A percentile compares a stretch with the other conserved stretches of the same genome.
These are phyloP conservation scores for Zygoascus tannicola DNA, from an alignment of 805 yeast species.

Conservation along the genomic window DNA sequence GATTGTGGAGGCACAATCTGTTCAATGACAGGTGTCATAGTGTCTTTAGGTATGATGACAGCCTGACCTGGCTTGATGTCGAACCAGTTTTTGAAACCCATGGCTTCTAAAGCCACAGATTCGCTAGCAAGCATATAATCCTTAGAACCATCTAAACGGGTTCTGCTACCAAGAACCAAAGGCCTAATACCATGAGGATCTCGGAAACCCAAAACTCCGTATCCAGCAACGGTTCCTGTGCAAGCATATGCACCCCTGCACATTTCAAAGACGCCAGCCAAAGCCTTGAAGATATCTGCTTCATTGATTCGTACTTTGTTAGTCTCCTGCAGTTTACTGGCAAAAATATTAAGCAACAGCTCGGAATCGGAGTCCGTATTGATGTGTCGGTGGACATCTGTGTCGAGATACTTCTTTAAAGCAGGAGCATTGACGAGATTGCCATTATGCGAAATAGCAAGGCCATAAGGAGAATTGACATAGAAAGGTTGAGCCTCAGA, in stretches of 20 bases:
- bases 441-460: constrained; percentile 86
- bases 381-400: constrained; percentile 90
- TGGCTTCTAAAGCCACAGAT: constrained; percentile 89
- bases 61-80: constrained; percentile 95
- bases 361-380: constrained; percentile 97
- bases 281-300: constrained; percentile 78
- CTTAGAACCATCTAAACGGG: constrained; percentile 51
- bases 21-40: constrained; percentile 64
- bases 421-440: constrained; percentile 82
- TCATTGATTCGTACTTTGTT: constrained; percentile 90
- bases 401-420: constrained; percentile 73
- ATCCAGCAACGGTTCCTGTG: constrained; percentile 91
- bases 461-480: constrained; percentile 95
- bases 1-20: constrained; percentile 73
- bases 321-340: constrained; percentile 81
- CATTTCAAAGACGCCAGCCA: constrained; percentile 67
- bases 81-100: constrained; percentile 67
- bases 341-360: constrained; percentile 79
- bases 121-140: constrained; percentile 96
- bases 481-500: constrained; percentile 98
- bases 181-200: constrained; percentile 98
- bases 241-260: constrained; percentile 98
- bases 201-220: constrained; percentile 89
- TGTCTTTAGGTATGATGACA: constrained; percentile 76
- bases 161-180: constrained; percentile 73